Percentiles rank a stretch among this genome's conserved stretches.
Evolutionary conservation across 129 eudicot species (phyloP).

Genomic region (Centella asiatica): DNA sequence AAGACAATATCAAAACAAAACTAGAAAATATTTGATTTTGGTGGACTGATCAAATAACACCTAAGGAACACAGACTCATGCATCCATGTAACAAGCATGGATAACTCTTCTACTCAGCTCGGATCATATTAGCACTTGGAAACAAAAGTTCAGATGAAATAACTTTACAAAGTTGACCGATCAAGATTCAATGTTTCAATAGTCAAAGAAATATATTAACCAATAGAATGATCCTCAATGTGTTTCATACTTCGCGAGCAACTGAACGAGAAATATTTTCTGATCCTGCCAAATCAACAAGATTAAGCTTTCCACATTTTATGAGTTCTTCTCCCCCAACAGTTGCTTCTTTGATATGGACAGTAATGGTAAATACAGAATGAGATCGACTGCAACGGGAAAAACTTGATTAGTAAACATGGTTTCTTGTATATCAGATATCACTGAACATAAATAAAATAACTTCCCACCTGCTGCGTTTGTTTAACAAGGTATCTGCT

Average conservation of each 20-base stretch:
- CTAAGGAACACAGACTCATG: too few species aligned
- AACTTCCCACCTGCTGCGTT: conserved; percentile 56
- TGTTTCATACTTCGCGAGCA: conserved; percentile 57
- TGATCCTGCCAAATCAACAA: conserved; percentile 90
- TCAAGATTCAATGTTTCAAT: background rate
- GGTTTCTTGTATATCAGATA: background rate
- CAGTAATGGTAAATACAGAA: conserved; percentile 75
- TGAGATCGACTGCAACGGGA: conserved; percentile 71
- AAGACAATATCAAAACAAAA: too few species aligned
- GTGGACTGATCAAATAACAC: too few species aligned
- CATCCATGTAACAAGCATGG: too few species aligned
- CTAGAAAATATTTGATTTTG: too few species aligned
- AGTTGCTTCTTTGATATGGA: conserved; percentile 68
- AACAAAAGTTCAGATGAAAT: too few species aligned
- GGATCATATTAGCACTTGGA: too few species aligned
- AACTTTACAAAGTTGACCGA: too few species aligned
- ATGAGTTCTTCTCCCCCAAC: conserved; percentile 73
- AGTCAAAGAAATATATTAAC: background rate
- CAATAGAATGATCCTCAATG: background rate
- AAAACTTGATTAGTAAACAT: conserved; percentile 19
- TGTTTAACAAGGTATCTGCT: conserved; percentile 76
- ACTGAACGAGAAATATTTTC: conserved; percentile 85
- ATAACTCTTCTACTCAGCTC: too few species aligned
- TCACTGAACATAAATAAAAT: background rate
- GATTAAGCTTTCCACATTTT: conserved; percentile 90